Conservation (phyloP, 2,329 filamentous ascomycete genomes). For the Ophiocordyceps sinensis region DNA sequence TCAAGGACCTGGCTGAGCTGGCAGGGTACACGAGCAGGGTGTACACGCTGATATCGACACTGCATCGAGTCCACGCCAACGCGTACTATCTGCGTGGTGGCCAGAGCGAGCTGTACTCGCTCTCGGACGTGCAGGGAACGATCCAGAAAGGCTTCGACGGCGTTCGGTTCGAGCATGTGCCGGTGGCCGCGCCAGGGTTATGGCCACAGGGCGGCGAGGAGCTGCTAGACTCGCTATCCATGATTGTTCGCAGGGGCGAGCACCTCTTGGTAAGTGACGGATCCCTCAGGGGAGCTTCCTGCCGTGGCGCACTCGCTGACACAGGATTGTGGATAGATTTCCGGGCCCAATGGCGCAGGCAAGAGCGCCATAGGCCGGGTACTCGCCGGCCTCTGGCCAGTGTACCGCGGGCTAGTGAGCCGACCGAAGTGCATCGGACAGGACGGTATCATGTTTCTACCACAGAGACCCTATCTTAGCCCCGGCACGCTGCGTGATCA, state of each 20-base stretch:
- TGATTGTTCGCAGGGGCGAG: slow-evolving; percentile 81
- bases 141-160: slow-evolving; percentile 92
- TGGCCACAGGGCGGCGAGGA: slow-evolving; percentile 88
- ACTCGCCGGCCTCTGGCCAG: slow-evolving; percentile 86
- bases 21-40: slow-evolving; percentile 93
- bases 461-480: slow-evolving; percentile 82
- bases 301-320: slow-evolving; percentile 4
- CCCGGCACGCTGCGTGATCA: slow-evolving; percentile 90
- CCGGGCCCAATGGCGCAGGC: slow-evolving; percentile 85
- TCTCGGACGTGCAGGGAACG: slow-evolving; percentile 86
- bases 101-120: slow-evolving; percentile 69
- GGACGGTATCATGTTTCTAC: slow-evolving; percentile 97
- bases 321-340: slow-evolving; percentile 39
- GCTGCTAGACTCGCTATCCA: slow-evolving; percentile 72
- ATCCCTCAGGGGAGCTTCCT: neutral
- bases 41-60: slow-evolving; percentile 86
- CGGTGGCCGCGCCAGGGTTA: slow-evolving; percentile 74
- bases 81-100: slow-evolving; percentile 60
- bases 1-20: slow-evolving; percentile 92
- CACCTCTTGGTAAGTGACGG: slow-evolving; percentile 53
- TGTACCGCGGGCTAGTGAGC: slow-evolving; percentile 84
- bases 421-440: slow-evolving; percentile 65
- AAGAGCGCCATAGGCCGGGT: slow-evolving; percentile 82
- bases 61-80: slow-evolving; percentile 84
- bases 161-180: slow-evolving; percentile 83